Evolutionary conservation across 1,284 basidiomycete genomes (phyloP).

Genomic region (Thecaphora frezii): DNA sequence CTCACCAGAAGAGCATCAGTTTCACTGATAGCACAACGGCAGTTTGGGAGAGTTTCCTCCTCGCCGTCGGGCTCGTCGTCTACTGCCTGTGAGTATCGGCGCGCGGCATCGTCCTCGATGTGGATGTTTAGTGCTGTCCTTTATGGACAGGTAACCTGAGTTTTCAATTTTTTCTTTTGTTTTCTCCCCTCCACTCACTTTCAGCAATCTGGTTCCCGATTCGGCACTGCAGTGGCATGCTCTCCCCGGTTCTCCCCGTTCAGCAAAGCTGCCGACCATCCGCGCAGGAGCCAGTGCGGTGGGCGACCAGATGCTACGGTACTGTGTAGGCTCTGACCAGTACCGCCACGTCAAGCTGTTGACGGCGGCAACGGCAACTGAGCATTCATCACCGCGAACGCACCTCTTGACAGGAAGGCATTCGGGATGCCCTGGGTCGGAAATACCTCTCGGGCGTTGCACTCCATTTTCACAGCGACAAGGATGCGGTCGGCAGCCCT

Average conservation of each 20-base stretch:
- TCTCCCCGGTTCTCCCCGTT: background rate
- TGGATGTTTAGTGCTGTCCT: no score
- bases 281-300: background rate
- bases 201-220: background rate
- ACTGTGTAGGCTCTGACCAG: background rate
- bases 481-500: background rate
- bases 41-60: background rate
- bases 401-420: no score
- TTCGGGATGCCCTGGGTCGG: background rate
- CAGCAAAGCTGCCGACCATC: background rate
- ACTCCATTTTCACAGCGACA: background rate
- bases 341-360: no score
- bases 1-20: background rate
- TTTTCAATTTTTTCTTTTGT: no score
- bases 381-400: no score
- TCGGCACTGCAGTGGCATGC: background rate
- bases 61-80: background rate
- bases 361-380: no score
- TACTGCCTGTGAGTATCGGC: background rate
- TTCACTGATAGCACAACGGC: background rate
- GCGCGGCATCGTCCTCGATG: no score
- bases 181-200: no score
- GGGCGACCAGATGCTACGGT: background rate
- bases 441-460: background rate
- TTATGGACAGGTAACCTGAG: no score